Evolutionary conservation across 805 yeast species (phyloP), one percentile per base, ranked within the genome.

Genomic region (Candida patagonica): DNA sequence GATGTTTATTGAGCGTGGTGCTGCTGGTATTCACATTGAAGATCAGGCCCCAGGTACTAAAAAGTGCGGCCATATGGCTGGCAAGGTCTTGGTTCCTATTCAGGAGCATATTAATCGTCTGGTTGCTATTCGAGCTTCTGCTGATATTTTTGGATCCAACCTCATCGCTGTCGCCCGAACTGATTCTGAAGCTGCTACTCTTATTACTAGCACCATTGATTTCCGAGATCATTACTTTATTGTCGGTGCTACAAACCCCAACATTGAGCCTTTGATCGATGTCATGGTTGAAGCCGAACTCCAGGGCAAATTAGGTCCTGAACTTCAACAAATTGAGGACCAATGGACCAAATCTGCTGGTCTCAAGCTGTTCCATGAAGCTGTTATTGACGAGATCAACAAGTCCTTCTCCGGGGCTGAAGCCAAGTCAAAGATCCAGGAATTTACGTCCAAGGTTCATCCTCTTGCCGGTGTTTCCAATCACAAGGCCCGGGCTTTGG

Each of bases 21-120:
- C 97, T 42, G 96, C 97, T 44, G 97, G 97, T 59, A 87, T 89
- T 56, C 98, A 89, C 63, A 87, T 89, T 61, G 98, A 89, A 69
- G 97, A 89, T 66, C 97, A 89, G 73, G 96, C 96, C 41, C 95
- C 97, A 41, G 96, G 96, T 55, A 89, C 96, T 55, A 89, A 89
- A 66, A 89, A 89, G 69, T 89, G 97, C 70, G 97, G 97, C 46
- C 97, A 89, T 67, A 89, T 89, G 97, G 96, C 95, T 51, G 97
- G 97, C 55, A 86, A 92, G 66, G 96, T 92, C 40, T 76, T 89
- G 52, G 96, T 89, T 47, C 97, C 97, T 48, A 92, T 87, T 44
- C 96, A 87, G 67, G 97, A 89, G 69, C 97, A 89, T 67, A 84
- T 89, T 65, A 87, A 85, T 69, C 78, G 97, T 63, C 72, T 89